Evolutionary conservation across 371 early-diverging fungal species (phyloP).

Genomic region (Mucor irregularis): DNA sequence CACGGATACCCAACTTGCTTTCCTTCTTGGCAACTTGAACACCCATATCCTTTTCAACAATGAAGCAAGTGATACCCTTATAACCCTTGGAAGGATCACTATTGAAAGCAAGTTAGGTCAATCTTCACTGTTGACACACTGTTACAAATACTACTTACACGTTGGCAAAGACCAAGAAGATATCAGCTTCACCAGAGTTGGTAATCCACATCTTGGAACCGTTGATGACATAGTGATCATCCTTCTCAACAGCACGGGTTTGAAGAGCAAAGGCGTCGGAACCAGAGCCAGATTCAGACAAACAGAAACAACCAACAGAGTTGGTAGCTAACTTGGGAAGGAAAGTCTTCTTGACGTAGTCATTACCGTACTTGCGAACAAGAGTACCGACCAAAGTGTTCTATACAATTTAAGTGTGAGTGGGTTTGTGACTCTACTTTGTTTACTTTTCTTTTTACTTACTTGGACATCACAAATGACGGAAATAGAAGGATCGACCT

Average conservation of each 20-base stretch:
- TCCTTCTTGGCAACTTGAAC: constrained; percentile 96
- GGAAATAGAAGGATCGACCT: constrained; percentile 92
- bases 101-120: background rate
- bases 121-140: background rate
- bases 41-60: constrained; percentile 95
- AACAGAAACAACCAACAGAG: constrained; percentile 92
- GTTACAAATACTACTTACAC: constrained; percentile 41
- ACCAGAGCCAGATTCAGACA: constrained; percentile 93
- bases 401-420: constrained; percentile 21
- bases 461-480: constrained; percentile 96
- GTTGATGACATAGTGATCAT: constrained; percentile 89
- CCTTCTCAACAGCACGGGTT: constrained; percentile 88
- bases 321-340: constrained; percentile 82
- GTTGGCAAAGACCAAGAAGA: constrained; percentile 98
- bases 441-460: constrained; percentile 5
- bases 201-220: constrained; percentile 96
- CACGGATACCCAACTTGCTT: constrained; percentile 95
- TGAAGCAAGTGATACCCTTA: constrained; percentile 98
- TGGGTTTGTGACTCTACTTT: background rate
- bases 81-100: constrained; percentile 91
- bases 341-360: constrained; percentile 80
- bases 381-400: constrained; percentile 97
- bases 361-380: constrained; percentile 82
- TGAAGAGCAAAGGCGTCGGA: constrained; percentile 96
- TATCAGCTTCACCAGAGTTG: constrained; percentile 88